A percentile compares a stretch with the other conserved stretches of the same genome.
Evolutionary conservation across 768 basidiomycete species (phyloP).

Genomic region (Rhodotorula graminis): DNA sequence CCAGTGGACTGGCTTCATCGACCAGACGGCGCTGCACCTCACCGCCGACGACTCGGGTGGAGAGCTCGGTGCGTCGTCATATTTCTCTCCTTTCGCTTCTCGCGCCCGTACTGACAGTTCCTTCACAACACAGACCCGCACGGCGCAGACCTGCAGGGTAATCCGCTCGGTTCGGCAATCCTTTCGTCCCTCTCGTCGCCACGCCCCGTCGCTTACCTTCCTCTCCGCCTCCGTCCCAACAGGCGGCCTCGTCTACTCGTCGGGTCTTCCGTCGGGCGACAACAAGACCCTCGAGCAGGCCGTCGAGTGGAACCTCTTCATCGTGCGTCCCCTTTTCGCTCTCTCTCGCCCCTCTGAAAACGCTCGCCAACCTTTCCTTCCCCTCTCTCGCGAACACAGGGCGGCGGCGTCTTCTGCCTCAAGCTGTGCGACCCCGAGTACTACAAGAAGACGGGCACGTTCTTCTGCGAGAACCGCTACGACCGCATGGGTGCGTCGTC

Average conservation of each 20-base stretch:
- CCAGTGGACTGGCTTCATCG: slow-evolving; percentile 56
- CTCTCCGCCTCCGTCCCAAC: too few species aligned
- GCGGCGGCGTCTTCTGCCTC: slow-evolving; percentile 23
- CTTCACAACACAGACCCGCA: slow-evolving; percentile 52
- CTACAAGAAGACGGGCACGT: not conserved
- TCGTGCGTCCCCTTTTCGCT: too few species aligned
- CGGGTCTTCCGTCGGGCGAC: slow-evolving; percentile 41
- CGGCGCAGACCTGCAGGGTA: slow-evolving; percentile 70
- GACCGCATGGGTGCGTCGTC: slow-evolving; percentile 16
- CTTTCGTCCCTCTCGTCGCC: slow-evolving; percentile 1
- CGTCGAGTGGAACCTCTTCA: slow-evolving; percentile 48
- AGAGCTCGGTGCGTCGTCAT: slow-evolving; percentile 48
- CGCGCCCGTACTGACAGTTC: too few species aligned
- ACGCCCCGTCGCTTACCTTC: too few species aligned
- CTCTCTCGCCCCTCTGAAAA: too few species aligned
- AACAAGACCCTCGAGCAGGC: slow-evolving; percentile 51
- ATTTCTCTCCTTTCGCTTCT: not conserved
- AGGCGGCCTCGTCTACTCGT: slow-evolving; percentile 14
- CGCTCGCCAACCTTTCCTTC: too few species aligned
- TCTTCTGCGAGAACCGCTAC: slow-evolving; percentile 20
- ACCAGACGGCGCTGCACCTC: slow-evolving; percentile 60
- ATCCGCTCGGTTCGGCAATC: slow-evolving; percentile 18
- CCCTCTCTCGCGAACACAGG: not conserved
- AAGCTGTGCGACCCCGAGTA: slow-evolving; percentile 23
- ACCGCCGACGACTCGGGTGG: slow-evolving; percentile 59